These are phyloP conservation scores for Eucalyptus erythrocorys DNA, from an alignment of 345 rosid genomes.

Conservation along the genomic window DNA sequence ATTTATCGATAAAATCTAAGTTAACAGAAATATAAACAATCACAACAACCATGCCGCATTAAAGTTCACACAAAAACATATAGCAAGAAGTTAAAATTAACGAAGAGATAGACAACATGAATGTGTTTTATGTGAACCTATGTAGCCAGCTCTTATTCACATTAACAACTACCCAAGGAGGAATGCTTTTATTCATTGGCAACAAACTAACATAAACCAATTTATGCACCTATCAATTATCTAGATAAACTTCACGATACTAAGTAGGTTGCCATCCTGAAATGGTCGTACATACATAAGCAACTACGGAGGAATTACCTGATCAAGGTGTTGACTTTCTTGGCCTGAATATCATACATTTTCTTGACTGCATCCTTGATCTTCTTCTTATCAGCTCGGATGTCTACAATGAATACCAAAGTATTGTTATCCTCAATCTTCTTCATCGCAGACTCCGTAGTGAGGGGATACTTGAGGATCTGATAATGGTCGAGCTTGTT, in stretches of 20 bases:
- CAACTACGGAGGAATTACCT: conserved; percentile 21
- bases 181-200: neutral
- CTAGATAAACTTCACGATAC: neutral
- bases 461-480: conserved; percentile 85
- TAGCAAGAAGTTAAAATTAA: neutral
- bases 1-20: neutral
- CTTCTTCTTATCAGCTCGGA: conserved; percentile 90
- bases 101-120: neutral
- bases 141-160: neutral
- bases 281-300: neutral
- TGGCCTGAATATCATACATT: conserved; percentile 90
- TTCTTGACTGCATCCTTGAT: conserved; percentile 88
- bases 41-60: neutral
- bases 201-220: neutral
- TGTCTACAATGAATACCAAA: conserved; percentile 88
- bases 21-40: neutral
- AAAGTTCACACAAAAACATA: neutral
- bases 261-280: neutral
- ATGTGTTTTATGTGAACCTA: neutral
- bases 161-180: neutral
- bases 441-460: conserved; percentile 92
- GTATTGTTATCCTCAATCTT: conserved; percentile 97
- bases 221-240: neutral
- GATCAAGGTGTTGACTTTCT: conserved; percentile 92
- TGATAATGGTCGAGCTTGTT: conserved; percentile 91